Evolutionary conservation across 2,329 filamentous ascomycete species (phyloP).

Genomic region (Cytospora leucostoma): DNA sequence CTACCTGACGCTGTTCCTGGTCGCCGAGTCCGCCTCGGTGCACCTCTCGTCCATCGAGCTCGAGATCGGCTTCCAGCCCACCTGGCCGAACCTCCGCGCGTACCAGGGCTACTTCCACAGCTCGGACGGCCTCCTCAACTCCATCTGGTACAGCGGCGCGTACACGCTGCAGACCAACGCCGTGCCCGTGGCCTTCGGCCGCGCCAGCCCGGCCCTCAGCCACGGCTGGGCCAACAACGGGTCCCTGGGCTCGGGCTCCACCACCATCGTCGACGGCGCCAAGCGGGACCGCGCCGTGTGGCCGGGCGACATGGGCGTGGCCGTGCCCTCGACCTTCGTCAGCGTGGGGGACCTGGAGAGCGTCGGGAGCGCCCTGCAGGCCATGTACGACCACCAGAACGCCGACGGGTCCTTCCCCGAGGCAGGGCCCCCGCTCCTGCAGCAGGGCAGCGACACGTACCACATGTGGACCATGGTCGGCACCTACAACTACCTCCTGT

Average conservation of each 20-base stretch:
- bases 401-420: conserved; percentile 51
- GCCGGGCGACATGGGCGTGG: conserved; percentile 60
- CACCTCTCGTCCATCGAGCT: conserved; percentile 39
- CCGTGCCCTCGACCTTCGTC: conserved; percentile 51
- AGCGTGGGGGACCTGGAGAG: conserved; percentile 51
- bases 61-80: conserved; percentile 43
- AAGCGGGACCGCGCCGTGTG: conserved; percentile 59
- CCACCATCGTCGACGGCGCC: conserved; percentile 50
- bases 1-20: conserved; percentile 50
- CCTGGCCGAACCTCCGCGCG: conserved; percentile 49
- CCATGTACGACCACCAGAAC: conserved; percentile 43
- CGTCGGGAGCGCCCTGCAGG: conserved; percentile 48
- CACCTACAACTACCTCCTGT: conserved; percentile 57
- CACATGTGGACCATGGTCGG: conserved; percentile 52
- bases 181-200: conserved; percentile 36
- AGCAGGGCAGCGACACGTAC: conserved; percentile 39
- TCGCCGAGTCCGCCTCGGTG: conserved; percentile 28
- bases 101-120: conserved; percentile 58
- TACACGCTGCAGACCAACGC: conserved; percentile 46
- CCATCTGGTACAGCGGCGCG: conserved; percentile 54
- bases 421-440: conserved; percentile 46
- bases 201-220: conserved; percentile 40
- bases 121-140: conserved; percentile 52
- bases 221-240: conserved; percentile 43
- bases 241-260: conserved; percentile 36